A percentile compares a stretch with the other conserved stretches of the same genome.
phyloP scores from a whole-genome alignment of 169 alveolate genomes.

The Cryptosporidium ubiquitum region DNA sequence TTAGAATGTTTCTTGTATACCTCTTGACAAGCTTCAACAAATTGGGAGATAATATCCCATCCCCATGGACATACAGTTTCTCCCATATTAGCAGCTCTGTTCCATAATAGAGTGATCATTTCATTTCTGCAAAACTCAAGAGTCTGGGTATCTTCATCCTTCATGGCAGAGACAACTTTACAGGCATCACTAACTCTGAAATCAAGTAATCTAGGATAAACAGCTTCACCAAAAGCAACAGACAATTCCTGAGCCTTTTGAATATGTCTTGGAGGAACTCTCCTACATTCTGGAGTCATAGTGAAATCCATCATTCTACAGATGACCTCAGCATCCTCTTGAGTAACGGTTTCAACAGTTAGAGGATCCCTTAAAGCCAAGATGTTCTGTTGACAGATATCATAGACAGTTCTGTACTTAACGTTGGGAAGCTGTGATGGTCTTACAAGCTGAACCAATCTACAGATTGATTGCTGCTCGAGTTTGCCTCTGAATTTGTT shows the following conservation, averaged over 20 bases:
- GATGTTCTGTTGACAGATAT: conserved; percentile 63
- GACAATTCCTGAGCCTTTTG: conserved; percentile 61
- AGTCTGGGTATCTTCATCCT: conserved; percentile 32
- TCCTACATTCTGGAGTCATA: conserved; percentile 46
- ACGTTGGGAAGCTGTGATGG: conserved; percentile 43
- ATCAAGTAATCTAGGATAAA: conserved; percentile 53
- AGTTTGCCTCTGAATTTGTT: conserved; percentile 56
- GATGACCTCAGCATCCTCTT: conserved; percentile 67
- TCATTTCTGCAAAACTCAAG: conserved; percentile 69
- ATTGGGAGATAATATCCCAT: conserved; percentile 69
- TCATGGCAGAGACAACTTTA: conserved; percentile 43
- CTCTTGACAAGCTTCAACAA: conserved; percentile 68
- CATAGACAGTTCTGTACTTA: conserved; percentile 53
- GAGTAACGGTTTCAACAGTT: conserved; percentile 54
- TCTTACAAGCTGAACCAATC: conserved; percentile 65
- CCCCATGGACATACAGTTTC: conserved; percentile 73
- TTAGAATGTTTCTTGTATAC: conserved; percentile 55
- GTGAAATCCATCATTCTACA: conserved; percentile 73
- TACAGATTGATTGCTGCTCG: conserved; percentile 67
- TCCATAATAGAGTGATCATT: conserved; percentile 60
- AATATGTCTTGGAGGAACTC: conserved; percentile 58
- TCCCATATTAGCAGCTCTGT: conserved; percentile 55
- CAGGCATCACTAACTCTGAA: conserved; percentile 72
- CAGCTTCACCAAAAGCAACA: conserved; percentile 53
- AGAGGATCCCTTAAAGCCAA: conserved; percentile 63